Base-by-base conservation (phyloP, 2,329 filamentous ascomycete species). In the Raffaelea albimanens region DNA sequence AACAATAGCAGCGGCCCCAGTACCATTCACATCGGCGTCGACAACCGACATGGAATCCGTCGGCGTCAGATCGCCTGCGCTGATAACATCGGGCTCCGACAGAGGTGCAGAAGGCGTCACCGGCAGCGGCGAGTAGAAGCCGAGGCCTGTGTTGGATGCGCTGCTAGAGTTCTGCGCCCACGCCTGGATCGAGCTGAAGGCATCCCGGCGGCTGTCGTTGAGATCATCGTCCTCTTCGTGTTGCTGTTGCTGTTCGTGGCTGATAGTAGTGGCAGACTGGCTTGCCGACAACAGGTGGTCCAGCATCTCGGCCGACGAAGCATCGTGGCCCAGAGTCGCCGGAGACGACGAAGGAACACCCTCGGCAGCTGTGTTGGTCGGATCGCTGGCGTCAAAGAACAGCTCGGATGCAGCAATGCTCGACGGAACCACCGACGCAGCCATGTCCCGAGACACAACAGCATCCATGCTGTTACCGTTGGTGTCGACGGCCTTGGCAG, bases 61-160 rank as follows among this genome's bases (percentile, higher is more conserved):
- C 20, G 79, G 78, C 10, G 79, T 82, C 43, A 75, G 61, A 55
- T 74, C 67, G 16, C 78, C 75, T 8, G 73, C 67, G 58, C 70
- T 76, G 51, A 76, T 56, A 9, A 74, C 52, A 50, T 76, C 73
- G 18, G 68, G 68, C 61, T 76, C 76, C 5, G 75, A 78, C 20
- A 70, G 56, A 13, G 74, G 67, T 8, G 67, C 67, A 4, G 66
- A 64, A 2, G 72, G 74, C 1, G 74, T 72, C 20, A 67, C 67
- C 13, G 77, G 76, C 20, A 81, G 68, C 4, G 78, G 77, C 5
- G 78, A 81, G 66, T 81, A 82, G 56, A 82, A 81, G 56, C 71
- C 69, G 10, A 66, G 62, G 57, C 65, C 65, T 21, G 49, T 47
- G 42, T 53, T 13, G 7, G 7, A 7, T 5, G 34, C 13, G 5